These are phyloP conservation scores for Leccinum incarnatum DNA, from an alignment of 768 basidiomycete genomes.

Conservation along the genomic window DNA sequence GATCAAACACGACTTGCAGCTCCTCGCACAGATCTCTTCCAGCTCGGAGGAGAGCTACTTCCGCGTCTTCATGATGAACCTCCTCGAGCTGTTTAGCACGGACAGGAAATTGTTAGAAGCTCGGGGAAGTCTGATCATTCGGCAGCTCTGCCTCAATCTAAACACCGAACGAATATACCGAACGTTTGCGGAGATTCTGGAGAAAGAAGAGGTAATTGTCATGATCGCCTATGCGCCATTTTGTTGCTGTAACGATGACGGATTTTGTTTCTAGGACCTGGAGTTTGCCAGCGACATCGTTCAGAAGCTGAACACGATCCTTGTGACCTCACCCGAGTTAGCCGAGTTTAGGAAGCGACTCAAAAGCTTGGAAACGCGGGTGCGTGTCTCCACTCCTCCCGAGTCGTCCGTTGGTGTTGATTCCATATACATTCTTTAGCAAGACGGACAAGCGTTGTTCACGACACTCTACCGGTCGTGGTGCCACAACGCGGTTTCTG, in stretches of 20 bases:
- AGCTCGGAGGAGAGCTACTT: slow-evolving; percentile 95
- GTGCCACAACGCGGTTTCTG: slow-evolving; percentile 98
- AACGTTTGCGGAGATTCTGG: slow-evolving; percentile 94
- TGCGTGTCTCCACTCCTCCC: slow-evolving; percentile 35
- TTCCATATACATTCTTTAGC: slow-evolving; percentile 36
- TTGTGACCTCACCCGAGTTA: slow-evolving; percentile 96
- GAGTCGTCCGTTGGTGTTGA: slow-evolving; percentile 2
- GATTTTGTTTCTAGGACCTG: slow-evolving; percentile 61
- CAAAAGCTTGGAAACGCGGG: slow-evolving; percentile 91
- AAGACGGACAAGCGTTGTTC: slow-evolving; percentile 97
- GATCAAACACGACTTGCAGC: slow-evolving; percentile 93
- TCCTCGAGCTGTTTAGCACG: slow-evolving; percentile 92
- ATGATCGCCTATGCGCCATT: background rate
- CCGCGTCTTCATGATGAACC: slow-evolving; percentile 91
- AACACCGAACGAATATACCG: slow-evolving; percentile 95
- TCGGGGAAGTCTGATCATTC: slow-evolving; percentile 91
- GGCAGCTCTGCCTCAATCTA: slow-evolving; percentile 89
- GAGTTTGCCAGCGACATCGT: slow-evolving; percentile 98
- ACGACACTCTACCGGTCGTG: slow-evolving; percentile 93
- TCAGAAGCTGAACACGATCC: slow-evolving; percentile 93
- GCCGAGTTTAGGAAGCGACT: slow-evolving; percentile 89
- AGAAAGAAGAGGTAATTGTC: slow-evolving; percentile 88
- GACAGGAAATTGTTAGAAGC: slow-evolving; percentile 87
- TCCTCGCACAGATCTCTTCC: slow-evolving; percentile 95
- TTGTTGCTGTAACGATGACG: background rate